phyloP scores from a whole-genome alignment of 805 yeast species.

The Clavispora santaluciae region DNA sequence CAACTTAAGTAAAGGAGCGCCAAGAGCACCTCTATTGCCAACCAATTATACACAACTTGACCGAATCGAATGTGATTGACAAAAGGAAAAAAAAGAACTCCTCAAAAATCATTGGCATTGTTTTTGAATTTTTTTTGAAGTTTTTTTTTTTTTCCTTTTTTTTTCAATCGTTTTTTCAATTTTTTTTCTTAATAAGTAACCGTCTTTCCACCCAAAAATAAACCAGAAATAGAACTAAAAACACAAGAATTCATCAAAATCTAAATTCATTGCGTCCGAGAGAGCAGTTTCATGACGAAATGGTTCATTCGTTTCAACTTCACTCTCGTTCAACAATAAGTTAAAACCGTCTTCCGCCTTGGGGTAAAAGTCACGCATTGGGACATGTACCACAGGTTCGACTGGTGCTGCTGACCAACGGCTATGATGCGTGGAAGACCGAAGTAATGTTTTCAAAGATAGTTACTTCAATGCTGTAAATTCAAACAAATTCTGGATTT shows the following conservation, averaged over 20 bases:
- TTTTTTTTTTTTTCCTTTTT: slow-evolving; percentile 3
- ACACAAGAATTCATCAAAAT: slow-evolving; percentile 30
- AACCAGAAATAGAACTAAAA: slow-evolving; percentile 17
- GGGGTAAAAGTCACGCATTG: slow-evolving; percentile 1
- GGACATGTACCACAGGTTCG: slow-evolving; percentile 27
- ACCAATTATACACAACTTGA: not conserved
- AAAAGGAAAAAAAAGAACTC: slow-evolving; percentile 3
- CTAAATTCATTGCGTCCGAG: slow-evolving; percentile 8
- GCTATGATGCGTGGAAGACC: slow-evolving; percentile 10
- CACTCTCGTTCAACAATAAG: slow-evolving; percentile 1
- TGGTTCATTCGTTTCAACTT: not conserved
- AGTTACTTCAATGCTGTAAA: slow-evolving; percentile 34
- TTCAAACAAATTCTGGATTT: slow-evolving; percentile 5
- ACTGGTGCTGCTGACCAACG: slow-evolving; percentile 39
- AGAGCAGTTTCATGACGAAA: not conserved
- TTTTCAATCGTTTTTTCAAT: slow-evolving; percentile 14
- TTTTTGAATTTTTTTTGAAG: slow-evolving; percentile 2
- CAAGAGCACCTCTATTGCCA: slow-evolving; percentile 3
- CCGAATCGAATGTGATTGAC: not conserved
- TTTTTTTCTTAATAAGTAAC: slow-evolving; percentile 5
- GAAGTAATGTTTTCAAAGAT: slow-evolving; percentile 4
- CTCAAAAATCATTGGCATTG: slow-evolving; percentile 1
- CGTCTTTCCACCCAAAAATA: slow-evolving; percentile 8
- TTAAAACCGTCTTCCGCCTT: slow-evolving; percentile 1
- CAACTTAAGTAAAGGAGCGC: slow-evolving; percentile 9